Base-by-base conservation (phyloP, 1,284 basidiomycete genomes). In the Cryptococcus floricola region DNA sequence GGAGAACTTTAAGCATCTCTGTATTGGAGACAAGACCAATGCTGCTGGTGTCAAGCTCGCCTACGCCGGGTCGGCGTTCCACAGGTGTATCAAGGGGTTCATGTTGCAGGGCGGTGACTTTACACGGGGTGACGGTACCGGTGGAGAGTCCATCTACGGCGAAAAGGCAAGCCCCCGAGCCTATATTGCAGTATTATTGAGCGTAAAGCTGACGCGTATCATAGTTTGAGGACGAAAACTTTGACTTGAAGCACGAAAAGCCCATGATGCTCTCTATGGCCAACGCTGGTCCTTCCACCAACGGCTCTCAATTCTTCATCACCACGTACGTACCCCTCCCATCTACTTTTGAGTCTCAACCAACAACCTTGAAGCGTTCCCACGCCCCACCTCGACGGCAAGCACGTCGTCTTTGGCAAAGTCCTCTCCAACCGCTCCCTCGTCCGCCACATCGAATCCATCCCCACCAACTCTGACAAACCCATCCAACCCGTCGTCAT, bases 61-160 rank as follows among this genome's bases (percentile, higher is more conserved):
- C 0, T 79, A 74, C 70, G 61, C 74, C 54, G 84, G 84, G 8
- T 87, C 85, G 5, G 58, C 63, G 8, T 92, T 97, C 80, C 92
- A 96, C 75, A 85, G 92, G 63, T 80, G 92, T 68, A 91, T 81
- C 69, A 78, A 79, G 57, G 68, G 67, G 31, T 91, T 91, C 79
- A 91, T 91, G 90, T 75, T 90, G 51, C 89, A 92, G 73, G 77
- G 74, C 41, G 77, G 76, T 39, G 77, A 79, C 56, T 78, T 77
- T 56, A 78, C 77, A 12, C 58, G 64, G 23, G 77, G 87, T 39
- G 85, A 97, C 68, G 94, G 95, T 14, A 97, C 91, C 1, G 94
- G 95, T 59, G 91, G 90, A 53, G 87, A 87, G 77, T 91, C 87
- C 27, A 97, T 98, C 77, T 97, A 94, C 67, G 93, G 94, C 63